These are phyloP conservation scores for Celoporthe dispersa DNA, from an alignment of 2,329 filamentous ascomycete genomes.

Conservation along the genomic window DNA sequence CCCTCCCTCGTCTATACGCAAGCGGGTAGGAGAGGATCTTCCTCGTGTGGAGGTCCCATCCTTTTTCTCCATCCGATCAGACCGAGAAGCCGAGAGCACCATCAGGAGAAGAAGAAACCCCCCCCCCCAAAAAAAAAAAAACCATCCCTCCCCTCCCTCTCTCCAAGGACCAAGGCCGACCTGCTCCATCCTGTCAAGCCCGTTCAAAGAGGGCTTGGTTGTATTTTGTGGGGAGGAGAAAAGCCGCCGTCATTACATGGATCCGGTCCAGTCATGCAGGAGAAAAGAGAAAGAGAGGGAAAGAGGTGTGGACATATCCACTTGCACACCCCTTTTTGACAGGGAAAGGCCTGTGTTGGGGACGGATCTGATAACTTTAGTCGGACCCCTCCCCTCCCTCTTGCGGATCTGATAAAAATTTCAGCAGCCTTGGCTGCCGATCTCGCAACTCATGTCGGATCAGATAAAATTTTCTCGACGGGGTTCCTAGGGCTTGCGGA, in stretches of 20 bases:
- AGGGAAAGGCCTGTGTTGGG: constrained; percentile 28
- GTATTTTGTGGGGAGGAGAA: neutral
- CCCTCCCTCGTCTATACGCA: neutral
- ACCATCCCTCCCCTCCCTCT: neutral
- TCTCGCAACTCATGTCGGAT: constrained; percentile 26
- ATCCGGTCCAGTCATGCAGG: neutral
- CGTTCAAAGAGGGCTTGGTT: no score
- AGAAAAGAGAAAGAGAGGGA: no score
- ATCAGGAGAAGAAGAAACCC: neutral
- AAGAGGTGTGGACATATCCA: no score
- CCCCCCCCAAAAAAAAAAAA: neutral
- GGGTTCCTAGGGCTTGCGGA: neutral
- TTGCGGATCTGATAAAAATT: constrained; percentile 29
- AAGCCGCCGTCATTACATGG: neutral
- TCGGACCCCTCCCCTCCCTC: constrained; percentile 30
- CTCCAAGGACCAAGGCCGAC: neutral
- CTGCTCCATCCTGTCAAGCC: constrained; percentile 16
- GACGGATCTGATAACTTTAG: constrained; percentile 42
- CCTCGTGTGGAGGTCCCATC: neutral
- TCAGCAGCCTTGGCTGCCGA: constrained; percentile 20
- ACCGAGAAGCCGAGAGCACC: constrained; percentile 5
- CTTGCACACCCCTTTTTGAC: neutral
- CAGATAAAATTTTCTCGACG: constrained; percentile 22
- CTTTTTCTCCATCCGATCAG: neutral
- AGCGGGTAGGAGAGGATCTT: neutral